Percentiles rank a stretch among this genome's conserved stretches.
Evolutionary conservation across 1,284 basidiomycete genomes (phyloP).

Genomic region (Rhodotorula sp.): DNA sequence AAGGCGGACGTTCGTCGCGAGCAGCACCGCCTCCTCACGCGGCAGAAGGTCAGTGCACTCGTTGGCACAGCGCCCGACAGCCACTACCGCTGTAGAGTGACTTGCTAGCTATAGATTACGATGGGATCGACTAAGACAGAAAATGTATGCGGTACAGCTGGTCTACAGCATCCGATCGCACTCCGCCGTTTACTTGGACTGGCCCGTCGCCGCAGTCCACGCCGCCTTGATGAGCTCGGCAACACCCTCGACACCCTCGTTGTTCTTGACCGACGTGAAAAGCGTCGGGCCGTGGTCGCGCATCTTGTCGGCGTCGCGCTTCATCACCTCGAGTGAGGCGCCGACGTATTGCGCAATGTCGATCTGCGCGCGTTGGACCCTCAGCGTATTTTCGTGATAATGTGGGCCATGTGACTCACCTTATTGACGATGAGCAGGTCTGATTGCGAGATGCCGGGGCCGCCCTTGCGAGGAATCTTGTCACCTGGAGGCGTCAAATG

Average conservation of each 20-base stretch:
- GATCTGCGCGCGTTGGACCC: conserved; percentile 59
- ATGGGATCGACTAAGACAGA: too few species aligned
- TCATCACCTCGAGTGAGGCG: conserved; percentile 93
- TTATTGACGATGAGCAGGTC: conserved; percentile 96
- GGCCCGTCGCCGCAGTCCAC: conserved; percentile 61
- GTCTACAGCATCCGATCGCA: neutral
- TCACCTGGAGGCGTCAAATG: conserved; percentile 58
- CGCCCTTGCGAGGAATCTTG: conserved; percentile 97
- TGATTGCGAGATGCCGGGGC: conserved; percentile 89
- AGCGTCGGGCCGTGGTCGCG: conserved; percentile 90
- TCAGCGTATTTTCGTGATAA: neutral
- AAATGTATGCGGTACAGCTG: neutral
- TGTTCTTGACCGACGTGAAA: conserved; percentile 82
- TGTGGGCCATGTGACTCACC: conserved; percentile 53
- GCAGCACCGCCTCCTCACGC: neutral
- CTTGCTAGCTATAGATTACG: too few species aligned
- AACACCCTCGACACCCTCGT: conserved; percentile 78
- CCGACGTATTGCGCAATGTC: conserved; percentile 91
- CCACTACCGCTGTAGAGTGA: too few species aligned
- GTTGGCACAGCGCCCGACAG: too few species aligned
- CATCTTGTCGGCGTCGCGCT: conserved; percentile 87
- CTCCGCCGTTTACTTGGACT: neutral
- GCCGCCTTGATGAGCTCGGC: conserved; percentile 80
- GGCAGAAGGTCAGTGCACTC: too few species aligned
- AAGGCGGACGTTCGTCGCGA: neutral